Conservation (phyloP, 176 grass and related monocot species). For the Aechmea fasciata region DNA sequence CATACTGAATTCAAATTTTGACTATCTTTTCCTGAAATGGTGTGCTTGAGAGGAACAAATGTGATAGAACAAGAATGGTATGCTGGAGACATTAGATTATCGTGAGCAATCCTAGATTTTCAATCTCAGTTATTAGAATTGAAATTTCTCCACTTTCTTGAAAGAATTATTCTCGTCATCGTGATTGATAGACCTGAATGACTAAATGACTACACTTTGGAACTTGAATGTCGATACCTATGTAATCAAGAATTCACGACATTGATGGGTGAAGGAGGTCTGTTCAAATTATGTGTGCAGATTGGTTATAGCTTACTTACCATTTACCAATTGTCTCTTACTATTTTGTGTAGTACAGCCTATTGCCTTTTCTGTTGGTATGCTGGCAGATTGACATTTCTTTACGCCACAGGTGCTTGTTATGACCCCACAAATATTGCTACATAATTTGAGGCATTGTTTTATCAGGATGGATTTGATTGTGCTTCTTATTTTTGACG, state of each 20-base stretch:
- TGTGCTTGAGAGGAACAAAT: not conserved
- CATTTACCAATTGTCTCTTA: not conserved
- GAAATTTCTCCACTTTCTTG: too few relatives aligned
- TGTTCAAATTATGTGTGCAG: too few relatives aligned
- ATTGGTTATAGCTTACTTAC: not conserved
- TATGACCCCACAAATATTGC: conserved; percentile 87
- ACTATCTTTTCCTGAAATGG: not conserved
- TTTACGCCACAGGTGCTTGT: conserved; percentile 61
- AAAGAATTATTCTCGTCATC: too few relatives aligned
- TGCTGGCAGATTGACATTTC: conserved; percentile 25
- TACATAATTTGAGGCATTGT: conserved; percentile 77
- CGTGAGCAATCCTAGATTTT: too few relatives aligned
- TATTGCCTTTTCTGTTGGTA: not conserved
- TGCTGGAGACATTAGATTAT: not conserved
- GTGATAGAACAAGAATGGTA: not conserved
- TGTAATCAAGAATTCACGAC: too few relatives aligned
- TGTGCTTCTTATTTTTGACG: conserved; percentile 85
- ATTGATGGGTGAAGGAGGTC: too few relatives aligned
- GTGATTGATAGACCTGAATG: too few relatives aligned
- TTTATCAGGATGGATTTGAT: conserved; percentile 70
- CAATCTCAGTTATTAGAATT: too few relatives aligned
- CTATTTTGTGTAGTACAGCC: not conserved
- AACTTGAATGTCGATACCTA: too few relatives aligned
- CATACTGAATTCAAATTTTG: not conserved
- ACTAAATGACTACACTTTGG: too few relatives aligned